Evolutionary conservation across 805 yeast genomes (phyloP).

Genomic region (Kluyveromyces lactis): DNA sequence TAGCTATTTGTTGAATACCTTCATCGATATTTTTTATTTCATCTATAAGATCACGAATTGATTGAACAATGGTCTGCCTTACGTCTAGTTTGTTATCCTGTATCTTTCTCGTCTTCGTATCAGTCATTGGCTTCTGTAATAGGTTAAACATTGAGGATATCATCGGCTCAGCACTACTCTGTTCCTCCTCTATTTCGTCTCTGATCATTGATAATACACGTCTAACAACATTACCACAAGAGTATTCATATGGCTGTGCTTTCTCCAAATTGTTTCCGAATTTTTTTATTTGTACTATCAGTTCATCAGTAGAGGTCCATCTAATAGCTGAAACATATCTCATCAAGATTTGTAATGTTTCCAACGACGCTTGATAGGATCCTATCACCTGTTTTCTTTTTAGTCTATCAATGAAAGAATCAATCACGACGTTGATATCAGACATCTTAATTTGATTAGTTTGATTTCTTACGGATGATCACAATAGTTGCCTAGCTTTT

Average conservation of each 20-base stretch:
- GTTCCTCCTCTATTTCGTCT: slow-evolving; percentile 65
- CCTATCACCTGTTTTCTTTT: slow-evolving; percentile 82
- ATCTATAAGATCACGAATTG: slow-evolving; percentile 84
- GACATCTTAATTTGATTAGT: slow-evolving; percentile 6
- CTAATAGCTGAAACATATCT: slow-evolving; percentile 83
- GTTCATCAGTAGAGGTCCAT: slow-evolving; percentile 72
- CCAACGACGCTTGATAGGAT: slow-evolving; percentile 74
- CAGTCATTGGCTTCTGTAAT: slow-evolving; percentile 41
- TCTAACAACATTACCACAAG: slow-evolving; percentile 85
- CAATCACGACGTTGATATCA: slow-evolving; percentile 35
- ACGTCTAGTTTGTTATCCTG: slow-evolving; percentile 43
- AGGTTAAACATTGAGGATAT: slow-evolving; percentile 82
- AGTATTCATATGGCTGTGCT: slow-evolving; percentile 85
- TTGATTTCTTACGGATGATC: too few relatives aligned
- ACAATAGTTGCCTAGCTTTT: too few relatives aligned
- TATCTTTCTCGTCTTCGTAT: slow-evolving; percentile 16
- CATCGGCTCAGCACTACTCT: slow-evolving; percentile 38
- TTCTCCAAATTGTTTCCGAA: slow-evolving; percentile 62
- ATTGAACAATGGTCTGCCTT: slow-evolving; percentile 82
- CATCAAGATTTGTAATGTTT: slow-evolving; percentile 78
- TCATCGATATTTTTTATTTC: slow-evolving; percentile 86
- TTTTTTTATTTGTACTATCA: slow-evolving; percentile 61
- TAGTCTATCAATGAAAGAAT: slow-evolving; percentile 44
- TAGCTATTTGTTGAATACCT: slow-evolving; percentile 82
- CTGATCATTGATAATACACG: slow-evolving; percentile 80